Evolutionary conservation across 2,329 filamentous ascomycete species (phyloP).

Genomic region (Colletotrichum melonis): DNA sequence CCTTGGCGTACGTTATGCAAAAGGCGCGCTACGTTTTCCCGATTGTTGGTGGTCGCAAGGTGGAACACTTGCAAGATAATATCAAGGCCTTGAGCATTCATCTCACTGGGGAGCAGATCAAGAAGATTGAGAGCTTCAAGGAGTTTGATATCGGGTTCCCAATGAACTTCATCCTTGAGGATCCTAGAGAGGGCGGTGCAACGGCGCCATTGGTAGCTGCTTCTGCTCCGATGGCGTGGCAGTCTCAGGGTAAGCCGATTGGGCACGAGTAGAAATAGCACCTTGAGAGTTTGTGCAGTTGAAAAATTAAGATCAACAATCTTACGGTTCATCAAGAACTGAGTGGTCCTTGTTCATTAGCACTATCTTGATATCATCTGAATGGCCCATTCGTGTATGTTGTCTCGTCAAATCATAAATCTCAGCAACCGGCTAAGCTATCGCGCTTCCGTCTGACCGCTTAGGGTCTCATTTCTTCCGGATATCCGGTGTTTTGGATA

Average conservation of each 20-base stretch:
- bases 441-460: background rate
- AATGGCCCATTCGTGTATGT: background rate
- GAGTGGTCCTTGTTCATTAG: background rate
- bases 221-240: slow-evolving; percentile 30
- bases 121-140: slow-evolving; percentile 63
- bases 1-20: slow-evolving; percentile 62
- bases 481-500: background rate
- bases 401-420: background rate
- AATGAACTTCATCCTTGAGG: slow-evolving; percentile 50
- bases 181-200: slow-evolving; percentile 37
- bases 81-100: slow-evolving; percentile 64
- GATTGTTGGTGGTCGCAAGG: slow-evolving; percentile 62
- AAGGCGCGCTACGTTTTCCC: slow-evolving; percentile 66
- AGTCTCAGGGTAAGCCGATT: slow-evolving; percentile 28
- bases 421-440: background rate
- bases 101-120: slow-evolving; percentile 63
- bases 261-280: background rate
- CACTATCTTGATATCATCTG: background rate
- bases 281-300: background rate
- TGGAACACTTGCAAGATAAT: slow-evolving; percentile 64
- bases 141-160: slow-evolving; percentile 69
- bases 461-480: background rate
- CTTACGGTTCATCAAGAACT: no score
- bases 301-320: background rate
- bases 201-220: slow-evolving; percentile 15